Percentiles rank a stretch among this genome's conserved stretches.
These are phyloP conservation scores for Cladorrhinum samala DNA, from an alignment of 495 filamentous ascomycete species.

Conservation along the genomic window DNA sequence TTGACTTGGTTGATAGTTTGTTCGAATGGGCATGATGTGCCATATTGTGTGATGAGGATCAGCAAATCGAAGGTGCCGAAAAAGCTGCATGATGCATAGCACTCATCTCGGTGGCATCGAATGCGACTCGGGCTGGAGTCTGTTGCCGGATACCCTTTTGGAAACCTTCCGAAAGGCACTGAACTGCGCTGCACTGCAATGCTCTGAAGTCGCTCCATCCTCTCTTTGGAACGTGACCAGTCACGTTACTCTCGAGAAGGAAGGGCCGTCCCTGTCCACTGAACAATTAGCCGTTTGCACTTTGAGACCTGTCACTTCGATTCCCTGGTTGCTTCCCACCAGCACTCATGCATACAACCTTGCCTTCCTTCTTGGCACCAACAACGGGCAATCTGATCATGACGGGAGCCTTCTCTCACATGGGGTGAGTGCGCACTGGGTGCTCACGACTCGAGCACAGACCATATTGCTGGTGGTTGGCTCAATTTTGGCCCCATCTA, in stretches of 20 bases:
- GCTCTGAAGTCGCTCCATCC: neutral
- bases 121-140: neutral
- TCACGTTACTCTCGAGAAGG: neutral
- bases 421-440: no score
- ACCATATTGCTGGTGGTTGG: neutral
- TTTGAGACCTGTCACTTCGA: neutral
- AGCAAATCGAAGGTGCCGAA: neutral
- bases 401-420: neutral
- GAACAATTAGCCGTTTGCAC: neutral
- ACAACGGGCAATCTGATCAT: neutral
- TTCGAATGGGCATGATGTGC: neutral
- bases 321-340: neutral
- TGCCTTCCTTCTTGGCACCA: neutral
- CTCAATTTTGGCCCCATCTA: neutral
- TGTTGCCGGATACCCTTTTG: neutral
- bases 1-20: neutral
- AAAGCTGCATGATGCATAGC: neutral
- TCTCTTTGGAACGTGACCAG: no score
- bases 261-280: neutral
- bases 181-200: no score
- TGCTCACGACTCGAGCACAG: no score
- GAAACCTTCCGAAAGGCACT: neutral
- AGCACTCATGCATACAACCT: no score
- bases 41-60: neutral
- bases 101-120: neutral